A percentile compares a stretch with the other conserved stretches of the same genome.
Evolutionary conservation across 495 filamentous ascomycete genomes (phyloP).

Genomic region (Tuber magnatum): DNA sequence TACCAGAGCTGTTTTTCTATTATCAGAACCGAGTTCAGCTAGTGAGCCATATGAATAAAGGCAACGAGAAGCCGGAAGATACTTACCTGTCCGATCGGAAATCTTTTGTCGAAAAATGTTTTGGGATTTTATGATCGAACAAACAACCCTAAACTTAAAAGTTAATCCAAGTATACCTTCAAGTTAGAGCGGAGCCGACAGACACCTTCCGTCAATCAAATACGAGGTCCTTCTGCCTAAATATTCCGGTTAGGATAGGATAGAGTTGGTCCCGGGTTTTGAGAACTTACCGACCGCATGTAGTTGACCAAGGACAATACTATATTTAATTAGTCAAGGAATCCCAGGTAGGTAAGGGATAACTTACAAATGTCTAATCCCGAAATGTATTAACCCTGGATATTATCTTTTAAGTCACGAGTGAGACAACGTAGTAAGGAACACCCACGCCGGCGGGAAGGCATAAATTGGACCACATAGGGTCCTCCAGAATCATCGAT

Average conservation of each 20-base stretch:
- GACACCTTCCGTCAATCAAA: background rate
- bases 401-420: background rate
- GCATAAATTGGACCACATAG: background rate
- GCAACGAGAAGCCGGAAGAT: background rate
- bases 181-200: background rate
- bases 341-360: background rate
- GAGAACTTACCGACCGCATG: background rate
- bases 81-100: background rate
- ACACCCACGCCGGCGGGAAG: background rate
- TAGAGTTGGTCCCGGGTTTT: background rate
- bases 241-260: background rate
- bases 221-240: background rate
- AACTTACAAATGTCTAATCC: background rate
- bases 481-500: background rate
- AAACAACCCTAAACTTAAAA: background rate
- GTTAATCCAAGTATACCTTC: background rate
- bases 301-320: background rate
- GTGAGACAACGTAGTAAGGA: background rate
- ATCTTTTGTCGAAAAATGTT: background rate
- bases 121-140: background rate
- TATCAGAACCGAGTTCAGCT: background rate
- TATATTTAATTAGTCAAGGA: background rate
- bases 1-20: background rate
- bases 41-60: background rate
- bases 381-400: background rate